These are phyloP conservation scores for Drosera capensis DNA, from an alignment of 148 eudicot species.

Conservation along the genomic window DNA sequence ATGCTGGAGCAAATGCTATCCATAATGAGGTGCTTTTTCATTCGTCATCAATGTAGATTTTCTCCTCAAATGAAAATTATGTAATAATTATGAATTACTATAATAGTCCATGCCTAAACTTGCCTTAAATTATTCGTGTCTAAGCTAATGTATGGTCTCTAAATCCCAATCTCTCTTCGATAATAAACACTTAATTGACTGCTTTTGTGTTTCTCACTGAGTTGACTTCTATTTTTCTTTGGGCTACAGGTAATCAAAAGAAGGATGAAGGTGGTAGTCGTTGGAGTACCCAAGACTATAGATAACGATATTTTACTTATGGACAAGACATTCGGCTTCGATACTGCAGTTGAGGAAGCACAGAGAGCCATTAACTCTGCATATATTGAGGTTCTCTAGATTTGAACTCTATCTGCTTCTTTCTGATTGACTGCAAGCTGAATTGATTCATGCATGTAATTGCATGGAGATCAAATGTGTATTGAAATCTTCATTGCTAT, in stretches of 20 bases:
- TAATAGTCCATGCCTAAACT: neutral
- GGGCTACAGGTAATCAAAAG: conserved; percentile 64
- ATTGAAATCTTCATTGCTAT: neutral
- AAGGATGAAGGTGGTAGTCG: conserved; percentile 70
- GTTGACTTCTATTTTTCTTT: conserved; percentile 7
- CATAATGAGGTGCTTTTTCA: conserved; percentile 59
- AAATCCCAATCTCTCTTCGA: neutral
- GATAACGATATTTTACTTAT: conserved; percentile 93
- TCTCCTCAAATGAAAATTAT: neutral
- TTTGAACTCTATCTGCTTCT: no score
- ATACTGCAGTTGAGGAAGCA: conserved; percentile 98
- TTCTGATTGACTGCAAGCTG: no score
- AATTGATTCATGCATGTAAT: no score
- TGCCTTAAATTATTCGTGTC: neutral
- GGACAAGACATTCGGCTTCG: conserved; percentile 99
- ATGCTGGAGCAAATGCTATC: conserved; percentile 95
- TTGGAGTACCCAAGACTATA: conserved; percentile 96
- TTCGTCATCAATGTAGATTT: neutral
- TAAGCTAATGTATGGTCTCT: neutral
- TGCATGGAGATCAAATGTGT: no score
- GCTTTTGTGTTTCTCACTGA: neutral
- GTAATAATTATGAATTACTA: neutral
- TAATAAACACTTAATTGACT: neutral
- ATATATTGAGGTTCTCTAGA: conserved; percentile 90
- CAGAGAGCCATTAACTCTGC: conserved; percentile 97